phyloP scores from a whole-genome alignment of 257 asterid genomes.

The Nicotiana obtusifolia region DNA sequence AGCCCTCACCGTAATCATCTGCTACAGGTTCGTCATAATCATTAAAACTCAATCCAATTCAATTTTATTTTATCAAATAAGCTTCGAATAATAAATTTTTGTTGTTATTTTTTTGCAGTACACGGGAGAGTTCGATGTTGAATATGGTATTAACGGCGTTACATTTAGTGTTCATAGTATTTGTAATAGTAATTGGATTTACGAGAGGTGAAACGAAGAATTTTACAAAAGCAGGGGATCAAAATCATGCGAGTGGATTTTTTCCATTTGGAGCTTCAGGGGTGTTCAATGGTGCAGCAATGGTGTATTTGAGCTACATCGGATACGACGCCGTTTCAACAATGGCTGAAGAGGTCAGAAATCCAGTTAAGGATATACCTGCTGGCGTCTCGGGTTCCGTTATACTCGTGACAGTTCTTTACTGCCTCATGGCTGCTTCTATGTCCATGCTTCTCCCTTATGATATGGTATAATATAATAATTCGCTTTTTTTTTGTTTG shows the following conservation, averaged over 20 bases:
- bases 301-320: slow-evolving; percentile 88
- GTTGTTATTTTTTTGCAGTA: slow-evolving; percentile 34
- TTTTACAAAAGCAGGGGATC: slow-evolving; percentile 47
- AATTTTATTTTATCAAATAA: not conserved
- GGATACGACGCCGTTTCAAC: slow-evolving; percentile 98
- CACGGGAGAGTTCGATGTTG: slow-evolving; percentile 77
- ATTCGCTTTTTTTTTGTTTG: not conserved
- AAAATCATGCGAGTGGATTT: slow-evolving; percentile 54
- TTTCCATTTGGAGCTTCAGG: slow-evolving; percentile 79
- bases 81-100: not conserved
- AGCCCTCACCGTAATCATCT: slow-evolving; percentile 65
- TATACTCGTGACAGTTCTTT: slow-evolving; percentile 67
- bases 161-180: slow-evolving; percentile 68
- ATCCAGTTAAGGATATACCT: slow-evolving; percentile 82
- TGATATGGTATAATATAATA: slow-evolving; percentile 50
- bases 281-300: slow-evolving; percentile 80
- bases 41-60: not conserved
- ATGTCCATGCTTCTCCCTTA: slow-evolving; percentile 87
- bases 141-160: slow-evolving; percentile 69
- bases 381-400: slow-evolving; percentile 89
- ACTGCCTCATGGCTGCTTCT: slow-evolving; percentile 90
- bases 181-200: slow-evolving; percentile 71
- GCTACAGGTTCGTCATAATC: slow-evolving; percentile 54
- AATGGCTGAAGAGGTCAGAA: slow-evolving; percentile 85
- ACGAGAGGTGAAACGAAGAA: slow-evolving; percentile 67